A percentile compares a stretch with the other conserved stretches of the same genome.
phyloP scores from a whole-genome alignment of 129 eudicot species.

The Rutidosis leptorrhynchoides region DNA sequence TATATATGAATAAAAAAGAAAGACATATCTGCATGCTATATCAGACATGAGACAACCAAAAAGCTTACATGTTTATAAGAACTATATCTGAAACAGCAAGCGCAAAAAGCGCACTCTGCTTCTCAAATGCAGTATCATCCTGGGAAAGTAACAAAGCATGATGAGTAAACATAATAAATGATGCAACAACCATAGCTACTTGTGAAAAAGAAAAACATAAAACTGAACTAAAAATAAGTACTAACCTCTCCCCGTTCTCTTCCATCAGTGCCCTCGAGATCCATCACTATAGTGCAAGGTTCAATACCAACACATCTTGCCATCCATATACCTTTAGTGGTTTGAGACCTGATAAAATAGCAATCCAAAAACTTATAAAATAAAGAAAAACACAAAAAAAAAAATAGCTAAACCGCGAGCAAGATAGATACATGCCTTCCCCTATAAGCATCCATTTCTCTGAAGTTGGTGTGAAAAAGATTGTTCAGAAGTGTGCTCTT shows the following conservation, averaged over 20 bases:
- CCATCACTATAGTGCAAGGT: constrained; percentile 96
- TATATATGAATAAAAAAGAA: neutral
- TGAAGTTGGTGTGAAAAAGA: constrained; percentile 78
- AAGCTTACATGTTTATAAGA: constrained; percentile 88
- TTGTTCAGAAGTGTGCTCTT: constrained; percentile 92
- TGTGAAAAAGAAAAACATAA: neutral
- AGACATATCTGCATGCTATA: constrained; percentile 9
- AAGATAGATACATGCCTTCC: constrained; percentile 67
- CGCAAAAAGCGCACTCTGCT: constrained; percentile 95
- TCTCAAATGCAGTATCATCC: constrained; percentile 98
- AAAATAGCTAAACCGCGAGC: neutral
- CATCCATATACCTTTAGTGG: constrained; percentile 99
- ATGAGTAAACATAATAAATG: constrained; percentile 8
- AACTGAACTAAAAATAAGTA: neutral
- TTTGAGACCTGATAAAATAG: constrained; percentile 67
- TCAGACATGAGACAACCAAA: neutral
- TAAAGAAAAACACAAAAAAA: constrained; percentile 7
- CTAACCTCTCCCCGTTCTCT: constrained; percentile 98
- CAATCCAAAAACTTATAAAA: constrained; percentile 19
- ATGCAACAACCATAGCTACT: neutral
- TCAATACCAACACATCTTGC: constrained; percentile 88
- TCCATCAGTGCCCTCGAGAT: constrained; percentile 99
- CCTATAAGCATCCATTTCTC: constrained; percentile 95
- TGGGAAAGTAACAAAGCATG: constrained; percentile 27
- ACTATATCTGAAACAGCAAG: constrained; percentile 98